Percentiles rank a stretch among this genome's conserved stretches.
Conservation (phyloP, 257 asterid species). For the Rhazya stricta region DNA sequence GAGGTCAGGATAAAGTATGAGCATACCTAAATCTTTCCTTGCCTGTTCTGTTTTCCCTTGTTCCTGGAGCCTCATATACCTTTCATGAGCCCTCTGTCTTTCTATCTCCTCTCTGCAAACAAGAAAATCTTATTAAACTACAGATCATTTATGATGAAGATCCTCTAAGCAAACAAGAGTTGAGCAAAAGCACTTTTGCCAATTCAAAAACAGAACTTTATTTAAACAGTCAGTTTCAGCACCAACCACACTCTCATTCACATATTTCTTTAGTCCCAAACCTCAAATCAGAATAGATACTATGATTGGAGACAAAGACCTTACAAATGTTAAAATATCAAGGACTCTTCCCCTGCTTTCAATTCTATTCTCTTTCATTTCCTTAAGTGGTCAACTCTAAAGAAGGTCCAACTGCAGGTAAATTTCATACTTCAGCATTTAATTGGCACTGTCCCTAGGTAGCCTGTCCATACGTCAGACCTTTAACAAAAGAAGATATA, state of each 20-base stretch:
- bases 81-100: conserved; percentile 82
- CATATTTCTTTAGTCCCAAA: too few relatives aligned
- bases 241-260: not conserved
- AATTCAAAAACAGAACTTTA: not conserved
- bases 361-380: too few relatives aligned
- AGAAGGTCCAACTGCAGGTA: too few relatives aligned
- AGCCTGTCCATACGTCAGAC: too few relatives aligned
- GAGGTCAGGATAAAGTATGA: not conserved
- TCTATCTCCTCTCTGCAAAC: conserved; percentile 87
- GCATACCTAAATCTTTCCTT: conserved; percentile 79
- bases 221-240: not conserved
- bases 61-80: conserved; percentile 97
- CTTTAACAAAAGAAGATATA: too few relatives aligned
- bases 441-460: too few relatives aligned
- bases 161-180: not conserved
- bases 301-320: too few relatives aligned
- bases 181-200: not conserved
- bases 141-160: not conserved
- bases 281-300: too few relatives aligned
- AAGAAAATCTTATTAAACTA: not conserved
- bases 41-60: conserved; percentile 97
- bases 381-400: too few relatives aligned
- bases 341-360: too few relatives aligned
- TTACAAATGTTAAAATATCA: too few relatives aligned
- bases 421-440: too few relatives aligned